Base-by-base conservation (phyloP, 179 eudicot genomes). In the Gypsophila paniculata region DNA sequence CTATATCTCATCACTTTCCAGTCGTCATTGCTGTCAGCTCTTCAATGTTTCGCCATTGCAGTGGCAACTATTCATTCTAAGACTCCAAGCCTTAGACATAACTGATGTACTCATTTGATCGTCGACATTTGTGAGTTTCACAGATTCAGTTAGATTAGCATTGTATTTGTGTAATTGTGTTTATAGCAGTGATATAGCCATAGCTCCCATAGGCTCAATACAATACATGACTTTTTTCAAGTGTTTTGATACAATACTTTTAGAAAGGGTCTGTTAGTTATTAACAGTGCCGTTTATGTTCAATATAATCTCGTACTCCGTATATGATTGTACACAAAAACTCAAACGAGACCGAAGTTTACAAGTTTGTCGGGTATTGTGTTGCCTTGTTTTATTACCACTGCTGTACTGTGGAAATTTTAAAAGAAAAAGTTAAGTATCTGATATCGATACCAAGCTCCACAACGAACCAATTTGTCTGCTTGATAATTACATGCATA, bases 1-100 rank as follows among this genome's bases (percentile, higher is more conserved):
- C 78, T 84, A 77, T 86, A 86, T 63, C 82, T 75, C 77, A 74
- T 91, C 59, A 83, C 83, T 70, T 91, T 88, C 76, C 79, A 81
- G 19, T 68, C 95, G 49, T 69, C 80, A 32, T 73, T 13, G 61
- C 44, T 94, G 70, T 90, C 97, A 57, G 77, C 88, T 49, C 68
- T 94, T 77, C 97, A 94, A 80, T 87, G 91, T 79, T 85, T 91
- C 57, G 82, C 99, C 1, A 85, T 90, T 49, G 97, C 90, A 25
- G 91, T 88, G 70, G 92, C 99, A 12, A 77, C 85, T 39, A 72
- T 90, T 76, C 99, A 94, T 79, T 83, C 91, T 46, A 87, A 77
- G 19, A 82, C 77, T 65, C 86, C 84, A 13, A 54, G 64, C 49
- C 85, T 85, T 74, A 84, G 79, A 87, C 85, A 80, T 61, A 61